Evolutionary conservation across 169 alveolate genomes (phyloP).

Genomic region (Plasmodium sp.): DNA sequence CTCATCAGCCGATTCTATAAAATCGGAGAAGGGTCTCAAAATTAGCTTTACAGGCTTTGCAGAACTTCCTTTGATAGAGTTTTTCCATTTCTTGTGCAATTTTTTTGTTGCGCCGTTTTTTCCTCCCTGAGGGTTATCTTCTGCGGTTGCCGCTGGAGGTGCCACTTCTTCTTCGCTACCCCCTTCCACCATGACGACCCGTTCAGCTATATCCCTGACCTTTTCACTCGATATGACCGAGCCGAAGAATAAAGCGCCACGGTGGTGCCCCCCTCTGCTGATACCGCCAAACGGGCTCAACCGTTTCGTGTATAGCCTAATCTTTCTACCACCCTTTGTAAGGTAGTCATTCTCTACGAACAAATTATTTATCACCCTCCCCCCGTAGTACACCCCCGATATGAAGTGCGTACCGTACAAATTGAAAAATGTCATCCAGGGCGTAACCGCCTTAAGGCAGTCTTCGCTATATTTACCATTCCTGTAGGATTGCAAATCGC

Average conservation of each 20-base stretch:
- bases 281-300: conserved; percentile 20
- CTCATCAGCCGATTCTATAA: conserved; percentile 42
- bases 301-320: conserved; percentile 22
- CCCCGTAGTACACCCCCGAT: conserved; percentile 86
- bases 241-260: conserved; percentile 29
- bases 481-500: conserved; percentile 80
- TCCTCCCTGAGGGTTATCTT: background rate
- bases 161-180: conserved; percentile 1
- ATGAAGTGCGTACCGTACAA: conserved; percentile 88
- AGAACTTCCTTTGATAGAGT: conserved; percentile 24
- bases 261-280: background rate
- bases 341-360: conserved; percentile 72
- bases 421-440: conserved; percentile 87
- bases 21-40: conserved; percentile 66
- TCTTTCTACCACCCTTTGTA: background rate
- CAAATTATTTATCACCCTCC: conserved; percentile 85
- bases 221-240: conserved; percentile 40
- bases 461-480: conserved; percentile 74
- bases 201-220: conserved; percentile 22
- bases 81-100: conserved; percentile 32
- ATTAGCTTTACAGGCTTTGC: conserved; percentile 60
- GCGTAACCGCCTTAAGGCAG: conserved; percentile 79
- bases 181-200: conserved; percentile 22
- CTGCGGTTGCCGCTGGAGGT: background rate
- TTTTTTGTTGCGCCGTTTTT: background rate